phyloP scores from a whole-genome alignment of 192 early-diverging fungal genomes.

The Gryganskiella cystojenkinii region DNA sequence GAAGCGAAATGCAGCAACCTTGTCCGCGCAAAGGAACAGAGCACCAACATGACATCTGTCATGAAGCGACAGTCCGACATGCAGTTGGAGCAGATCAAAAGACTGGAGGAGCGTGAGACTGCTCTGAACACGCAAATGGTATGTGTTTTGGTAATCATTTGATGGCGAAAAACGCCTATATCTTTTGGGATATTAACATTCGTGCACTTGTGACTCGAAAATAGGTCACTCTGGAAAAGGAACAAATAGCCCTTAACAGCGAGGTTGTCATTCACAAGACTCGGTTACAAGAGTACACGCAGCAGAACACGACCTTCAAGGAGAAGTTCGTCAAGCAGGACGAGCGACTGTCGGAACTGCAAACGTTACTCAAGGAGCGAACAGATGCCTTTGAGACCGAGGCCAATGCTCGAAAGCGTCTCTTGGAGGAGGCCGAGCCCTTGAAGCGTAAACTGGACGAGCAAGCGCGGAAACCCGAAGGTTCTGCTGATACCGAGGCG shows the following conservation, averaged over 20 bases:
- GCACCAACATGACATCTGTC: constrained; percentile 71
- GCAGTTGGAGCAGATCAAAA: constrained; percentile 86
- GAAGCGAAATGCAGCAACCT: constrained; percentile 85
- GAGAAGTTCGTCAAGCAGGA: constrained; percentile 67
- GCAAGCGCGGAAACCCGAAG: constrained; percentile 68
- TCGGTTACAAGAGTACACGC: constrained; percentile 67
- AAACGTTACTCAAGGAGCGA: constrained; percentile 71
- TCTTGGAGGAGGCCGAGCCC: constrained; percentile 68
- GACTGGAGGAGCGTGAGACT: constrained; percentile 85
- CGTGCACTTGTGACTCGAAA: too few species aligned
- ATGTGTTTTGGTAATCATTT: constrained; percentile 2
- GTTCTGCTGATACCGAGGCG: constrained; percentile 20
- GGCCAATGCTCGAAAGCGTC: constrained; percentile 63
- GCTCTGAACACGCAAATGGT: constrained; percentile 74
- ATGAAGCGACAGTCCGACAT: constrained; percentile 82
- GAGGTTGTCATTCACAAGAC: constrained; percentile 62
- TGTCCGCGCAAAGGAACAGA: constrained; percentile 75
- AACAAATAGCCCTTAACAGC: constrained; percentile 65
- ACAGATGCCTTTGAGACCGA: constrained; percentile 67
- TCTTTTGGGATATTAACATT: neutral
- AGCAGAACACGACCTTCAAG: constrained; percentile 68
- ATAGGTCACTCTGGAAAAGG: constrained; percentile 70
- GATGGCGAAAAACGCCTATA: neutral
- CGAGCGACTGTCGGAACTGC: constrained; percentile 68
- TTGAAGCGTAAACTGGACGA: constrained; percentile 73